Evolutionary conservation across 2,329 filamentous ascomycete genomes (phyloP), one percentile per base, ranked within the genome.

Genomic region (Anisogramma anomala): DNA sequence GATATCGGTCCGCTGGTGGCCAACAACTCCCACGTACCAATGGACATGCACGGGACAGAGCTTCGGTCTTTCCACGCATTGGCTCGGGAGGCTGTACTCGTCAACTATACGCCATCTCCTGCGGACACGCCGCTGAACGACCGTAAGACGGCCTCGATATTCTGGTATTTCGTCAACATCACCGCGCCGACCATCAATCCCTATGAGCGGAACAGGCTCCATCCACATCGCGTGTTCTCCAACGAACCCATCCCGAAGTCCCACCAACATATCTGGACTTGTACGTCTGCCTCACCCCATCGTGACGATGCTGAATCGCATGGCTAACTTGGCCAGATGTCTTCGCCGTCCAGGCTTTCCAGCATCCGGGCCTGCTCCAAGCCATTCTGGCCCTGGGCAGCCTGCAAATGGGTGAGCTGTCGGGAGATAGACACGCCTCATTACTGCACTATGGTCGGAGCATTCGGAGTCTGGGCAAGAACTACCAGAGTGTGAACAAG

Each of bases 401-500:
- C 58, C 63, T 95, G 31, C 89, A 96, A 53, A 88, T 95, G 53
- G 82, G 89, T 20, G 84, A 83, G 51, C 68, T 94, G 4, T 82
- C 93, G 55, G 69, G 72, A 20, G 74, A 76, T 2, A 82, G 84
- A 0, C 72, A 79, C 1, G 88, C 83, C 0, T 89, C 88, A 0
- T 74, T 91, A 54, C 88, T 91, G 54, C 91, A 98, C 58, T 96
- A 96, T 50, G 85, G 91, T 42, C 79, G 88, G 50, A 81, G 88
- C 8, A 67, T 95, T 34, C 79, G 87, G 47, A 69, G 84, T 30
- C 72, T 95, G 13, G 81, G 84, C 6, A 79, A 76, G 50, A 83
- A 82, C 35, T 81, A 96, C 20, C 75, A 76, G 34, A 73, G 83
- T 19, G 68, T 77, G 0, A 70, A 68, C 33, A 77, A 79, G 52